Evolutionary conservation across 495 filamentous ascomycete species (phyloP), one percentile per base, ranked within the genome.

Genomic region (Ascodesmis nigricans): DNA sequence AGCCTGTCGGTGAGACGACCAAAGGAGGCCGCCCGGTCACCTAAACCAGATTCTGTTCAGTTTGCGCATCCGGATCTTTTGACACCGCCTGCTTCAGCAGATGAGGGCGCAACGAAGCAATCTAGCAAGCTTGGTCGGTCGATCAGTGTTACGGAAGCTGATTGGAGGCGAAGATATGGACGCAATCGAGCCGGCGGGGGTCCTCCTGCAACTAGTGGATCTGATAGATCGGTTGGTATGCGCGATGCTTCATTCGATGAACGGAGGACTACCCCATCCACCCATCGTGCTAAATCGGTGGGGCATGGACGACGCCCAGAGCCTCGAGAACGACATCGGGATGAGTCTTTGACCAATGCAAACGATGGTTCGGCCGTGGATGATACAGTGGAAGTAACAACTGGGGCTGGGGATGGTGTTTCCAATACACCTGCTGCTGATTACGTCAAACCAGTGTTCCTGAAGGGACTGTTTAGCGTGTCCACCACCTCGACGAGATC

Each of bases 391-490:
- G 49, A 52, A 15, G 43, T 32, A 15, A 39, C 43, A 19, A 42
- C 44, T 14, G 47, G 44, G 8, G 29, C 39, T 4, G 53, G 46
- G 13, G 52, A 45, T 28, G 45, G 34, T 21, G 23, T 13, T 20
- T 32, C 16, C 35, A 33, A 22, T 34, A 52, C 49, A 15, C 48
- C 39, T 28, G 44, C 48, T 22, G 49, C 48, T 11, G 49, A 52
- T 26, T 52, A 36, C 43, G 69, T 74, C 26, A 95, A 91, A 49
- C 90, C 90, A 1, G 87, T 95, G 17, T 99, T 75, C 50, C 68
- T 99, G 17, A 99, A 99, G 54, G 87, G 87, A 15, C 69, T 99
- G 16, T 99, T 99, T 61, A 93, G 83, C 50, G 87, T 95, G 21
- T 82, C 78, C 3, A 99, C 87, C 0, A 99, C 87, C 2, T 92